These are phyloP conservation scores for Pinus tabuliformis DNA, from an alignment of 75 land plant genomes.

Conservation along the genomic window DNA sequence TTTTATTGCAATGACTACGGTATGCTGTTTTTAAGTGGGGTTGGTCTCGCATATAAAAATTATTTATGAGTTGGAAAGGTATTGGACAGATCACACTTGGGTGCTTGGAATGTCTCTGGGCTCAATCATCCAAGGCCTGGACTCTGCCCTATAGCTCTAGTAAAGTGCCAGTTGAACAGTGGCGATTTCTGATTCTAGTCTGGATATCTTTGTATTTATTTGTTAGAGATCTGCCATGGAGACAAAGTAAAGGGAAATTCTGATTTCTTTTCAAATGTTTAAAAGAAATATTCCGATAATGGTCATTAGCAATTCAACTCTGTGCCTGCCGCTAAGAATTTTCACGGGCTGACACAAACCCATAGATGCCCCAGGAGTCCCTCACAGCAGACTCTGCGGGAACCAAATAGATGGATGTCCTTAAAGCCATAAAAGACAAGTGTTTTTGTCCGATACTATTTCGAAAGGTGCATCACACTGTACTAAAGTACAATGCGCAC, in stretches of 20 bases:
- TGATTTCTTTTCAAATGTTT: neutral
- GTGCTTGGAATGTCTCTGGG: neutral
- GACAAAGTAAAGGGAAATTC: neutral
- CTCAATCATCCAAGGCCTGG: neutral
- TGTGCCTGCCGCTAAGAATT: neutral
- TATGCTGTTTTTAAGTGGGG: neutral
- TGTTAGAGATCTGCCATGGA: neutral
- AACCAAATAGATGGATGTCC: neutral
- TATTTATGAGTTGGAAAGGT: neutral
- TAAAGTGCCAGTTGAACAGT: neutral
- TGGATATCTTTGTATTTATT: neutral
- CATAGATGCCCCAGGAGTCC: neutral
- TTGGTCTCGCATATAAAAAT: neutral
- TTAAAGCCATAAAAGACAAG: neutral
- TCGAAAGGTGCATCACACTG: neutral
- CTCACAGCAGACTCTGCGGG: too few species aligned
- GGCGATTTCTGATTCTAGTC: constrained; percentile 1
- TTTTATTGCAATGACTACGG: neutral
- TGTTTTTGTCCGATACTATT: neutral
- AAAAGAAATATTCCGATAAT: neutral
- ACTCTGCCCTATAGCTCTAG: neutral
- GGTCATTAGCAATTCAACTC: neutral
- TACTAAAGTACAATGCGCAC: neutral
- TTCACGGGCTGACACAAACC: neutral
- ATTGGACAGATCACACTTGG: constrained; percentile 1